These are phyloP conservation scores for Buddleja alternifolia DNA, from an alignment of 257 asterid species.

Conservation along the genomic window DNA sequence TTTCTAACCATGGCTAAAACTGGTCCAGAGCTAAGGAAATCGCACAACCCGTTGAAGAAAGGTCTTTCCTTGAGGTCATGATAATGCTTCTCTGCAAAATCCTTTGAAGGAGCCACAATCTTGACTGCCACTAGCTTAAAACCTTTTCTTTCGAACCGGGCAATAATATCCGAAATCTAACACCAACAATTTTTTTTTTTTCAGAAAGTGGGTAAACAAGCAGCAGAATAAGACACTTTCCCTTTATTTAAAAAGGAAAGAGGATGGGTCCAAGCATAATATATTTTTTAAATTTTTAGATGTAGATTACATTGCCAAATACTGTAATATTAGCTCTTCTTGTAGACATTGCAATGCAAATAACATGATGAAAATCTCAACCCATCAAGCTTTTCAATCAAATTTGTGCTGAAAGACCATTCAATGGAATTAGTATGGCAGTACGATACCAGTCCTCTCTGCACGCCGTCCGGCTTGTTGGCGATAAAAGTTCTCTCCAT, in stretches of 20 bases:
- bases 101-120: slow-evolving; percentile 84
- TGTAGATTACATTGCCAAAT: too few species aligned
- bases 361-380: slow-evolving; percentile 17
- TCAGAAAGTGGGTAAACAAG: slow-evolving; percentile 22
- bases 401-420: slow-evolving; percentile 21
- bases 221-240: neutral
- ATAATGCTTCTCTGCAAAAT: slow-evolving; percentile 84
- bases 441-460: slow-evolving; percentile 90
- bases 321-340: too few species aligned
- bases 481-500: slow-evolving; percentile 94
- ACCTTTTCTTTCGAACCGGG: slow-evolving; percentile 95
- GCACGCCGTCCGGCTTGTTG: slow-evolving; percentile 99
- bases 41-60: slow-evolving; percentile 89
- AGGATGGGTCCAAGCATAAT: slow-evolving; percentile 6
- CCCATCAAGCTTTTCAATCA: neutral
- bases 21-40: slow-evolving; percentile 99
- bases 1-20: slow-evolving; percentile 93
- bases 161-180: slow-evolving; percentile 89
- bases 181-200: slow-evolving; percentile 24
- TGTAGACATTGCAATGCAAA: too few species aligned
- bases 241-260: neutral
- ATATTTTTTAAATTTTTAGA: too few species aligned
- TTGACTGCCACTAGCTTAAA: slow-evolving; percentile 91
- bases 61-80: slow-evolving; percentile 96
- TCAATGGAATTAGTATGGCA: slow-evolving; percentile 3